Conservation (phyloP, 2,329 filamentous ascomycete species). For the Pseudogymnoascus sp. region DNA sequence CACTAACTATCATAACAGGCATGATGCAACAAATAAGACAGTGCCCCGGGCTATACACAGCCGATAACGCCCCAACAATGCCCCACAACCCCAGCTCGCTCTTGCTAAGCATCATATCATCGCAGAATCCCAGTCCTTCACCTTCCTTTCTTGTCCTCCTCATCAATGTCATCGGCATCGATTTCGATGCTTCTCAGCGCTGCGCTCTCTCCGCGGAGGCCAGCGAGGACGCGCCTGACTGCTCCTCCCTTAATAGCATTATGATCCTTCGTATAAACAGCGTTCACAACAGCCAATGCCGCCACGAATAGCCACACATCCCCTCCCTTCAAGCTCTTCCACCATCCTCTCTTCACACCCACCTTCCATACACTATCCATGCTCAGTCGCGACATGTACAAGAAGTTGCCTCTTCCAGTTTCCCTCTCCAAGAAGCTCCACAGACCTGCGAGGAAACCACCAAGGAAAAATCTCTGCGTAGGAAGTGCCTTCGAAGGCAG, state of each 20-base stretch:
- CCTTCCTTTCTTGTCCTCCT: background rate
- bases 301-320: constrained; percentile 78
- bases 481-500: constrained; percentile 68
- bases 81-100: background rate
- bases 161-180: background rate
- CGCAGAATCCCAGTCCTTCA: background rate
- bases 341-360: constrained; percentile 82
- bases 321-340: constrained; percentile 71
- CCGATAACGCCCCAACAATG: background rate
- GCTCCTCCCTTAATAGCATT: constrained; percentile 18
- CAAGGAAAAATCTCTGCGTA: constrained; percentile 81
- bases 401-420: constrained; percentile 58
- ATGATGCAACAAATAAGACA: background rate
- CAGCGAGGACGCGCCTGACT: constrained; percentile 21
- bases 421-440: constrained; percentile 72
- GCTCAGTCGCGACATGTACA: constrained; percentile 71
- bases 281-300: constrained; percentile 69
- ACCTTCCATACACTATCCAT: constrained; percentile 87
- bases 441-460: constrained; percentile 74
- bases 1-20: background rate
- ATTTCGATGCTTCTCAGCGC: background rate
- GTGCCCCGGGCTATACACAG: background rate
- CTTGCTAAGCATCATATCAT: background rate
- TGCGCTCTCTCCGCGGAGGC: constrained; percentile 24
- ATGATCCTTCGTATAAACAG: constrained; percentile 38